A percentile compares a stretch with the other conserved stretches of the same genome.
These are phyloP conservation scores for Dichotomocladium elegans DNA, from an alignment of 371 early-diverging fungal species.

Conservation along the genomic window DNA sequence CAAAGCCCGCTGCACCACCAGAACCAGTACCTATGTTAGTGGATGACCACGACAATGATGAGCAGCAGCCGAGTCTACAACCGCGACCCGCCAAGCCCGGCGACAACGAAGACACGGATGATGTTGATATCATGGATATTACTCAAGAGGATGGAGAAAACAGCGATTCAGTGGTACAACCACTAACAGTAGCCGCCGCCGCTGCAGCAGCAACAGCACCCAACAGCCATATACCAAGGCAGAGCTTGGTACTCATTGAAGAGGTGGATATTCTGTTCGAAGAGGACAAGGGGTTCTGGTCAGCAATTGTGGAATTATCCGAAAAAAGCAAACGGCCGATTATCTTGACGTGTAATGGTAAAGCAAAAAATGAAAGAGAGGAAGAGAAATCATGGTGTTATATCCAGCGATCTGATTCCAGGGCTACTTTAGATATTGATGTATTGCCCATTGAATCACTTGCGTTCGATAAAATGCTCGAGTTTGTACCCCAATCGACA, in stretches of 20 bases:
- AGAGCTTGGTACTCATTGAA: constrained; percentile 72
- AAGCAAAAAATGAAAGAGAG: too few relatives aligned
- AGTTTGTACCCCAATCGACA: constrained; percentile 10
- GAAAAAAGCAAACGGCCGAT: constrained; percentile 74
- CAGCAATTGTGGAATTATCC: constrained; percentile 60
- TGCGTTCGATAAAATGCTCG: constrained; percentile 14
- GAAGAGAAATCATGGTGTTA: too few relatives aligned
- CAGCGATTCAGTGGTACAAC: too few relatives aligned
- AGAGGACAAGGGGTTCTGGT: constrained; percentile 79
- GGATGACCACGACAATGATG: background rate
- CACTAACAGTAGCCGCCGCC: too few relatives aligned
- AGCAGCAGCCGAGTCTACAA: too few relatives aligned
- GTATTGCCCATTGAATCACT: constrained; percentile 25
- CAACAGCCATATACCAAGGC: constrained; percentile 20
- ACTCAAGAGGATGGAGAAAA: background rate
- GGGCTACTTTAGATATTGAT: constrained; percentile 12
- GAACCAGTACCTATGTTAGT: background rate
- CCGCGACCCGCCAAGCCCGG: too few relatives aligned
- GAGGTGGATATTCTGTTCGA: constrained; percentile 80
- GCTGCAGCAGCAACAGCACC: too few relatives aligned
- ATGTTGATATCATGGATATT: background rate
- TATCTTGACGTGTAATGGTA: constrained; percentile 75
- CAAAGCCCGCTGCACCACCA: background rate
- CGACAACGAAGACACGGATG: background rate
- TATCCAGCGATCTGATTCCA: too few relatives aligned